Evolutionary conservation across 2,329 filamentous ascomycete species (phyloP), one percentile per base, ranked within the genome.

Genomic region (Sporothrix pseudoabietina): DNA sequence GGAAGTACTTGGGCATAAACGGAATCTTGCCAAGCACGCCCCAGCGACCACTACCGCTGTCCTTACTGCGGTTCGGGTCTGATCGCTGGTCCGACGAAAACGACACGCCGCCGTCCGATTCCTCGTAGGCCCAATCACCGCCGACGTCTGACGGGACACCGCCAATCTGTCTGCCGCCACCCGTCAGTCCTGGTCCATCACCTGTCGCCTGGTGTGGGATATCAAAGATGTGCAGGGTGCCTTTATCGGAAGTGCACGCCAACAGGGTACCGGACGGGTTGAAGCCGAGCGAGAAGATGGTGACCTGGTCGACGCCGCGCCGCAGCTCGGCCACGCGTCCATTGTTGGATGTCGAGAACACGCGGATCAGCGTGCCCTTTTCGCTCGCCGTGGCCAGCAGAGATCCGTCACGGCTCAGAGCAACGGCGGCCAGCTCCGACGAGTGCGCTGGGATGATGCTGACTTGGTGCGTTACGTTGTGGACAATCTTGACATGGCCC

Each of bases 221-320:
- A 79, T 98, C 94, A 79, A 98, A 99, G 52, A 99, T 88, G 82
- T 99, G 96, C 12, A 99, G 86, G 0, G 94, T 99, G 6, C 93
- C 94, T 82, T 98, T 99, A 85, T 99, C 96, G 0, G 94, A 98
- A 0, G 95, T 98, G 75, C 94, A 95, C 35, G 96, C 96, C 12
- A 98, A 87, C 79, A 94, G 87, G 59, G 87, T 88, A 70, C 92
- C 92, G 0, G 90, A 90, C 0, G 94, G 94, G 26, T 93, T 97
- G 80, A 99, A 96, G 12, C 92, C 91, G 12, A 99, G 85, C 1
- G 93, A 95, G 82, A 93, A 97, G 77, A 98, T 92, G 71, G 90
- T 90, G 19, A 96, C 94, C 49, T 90, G 91, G 78, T 99, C 96
- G 66, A 97, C 91, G 57, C 96, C 96, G 47, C 96, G 90, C 59